Base-by-base conservation (phyloP, 2,329 filamentous ascomycete species). In the Xylogone sp. region DNA sequence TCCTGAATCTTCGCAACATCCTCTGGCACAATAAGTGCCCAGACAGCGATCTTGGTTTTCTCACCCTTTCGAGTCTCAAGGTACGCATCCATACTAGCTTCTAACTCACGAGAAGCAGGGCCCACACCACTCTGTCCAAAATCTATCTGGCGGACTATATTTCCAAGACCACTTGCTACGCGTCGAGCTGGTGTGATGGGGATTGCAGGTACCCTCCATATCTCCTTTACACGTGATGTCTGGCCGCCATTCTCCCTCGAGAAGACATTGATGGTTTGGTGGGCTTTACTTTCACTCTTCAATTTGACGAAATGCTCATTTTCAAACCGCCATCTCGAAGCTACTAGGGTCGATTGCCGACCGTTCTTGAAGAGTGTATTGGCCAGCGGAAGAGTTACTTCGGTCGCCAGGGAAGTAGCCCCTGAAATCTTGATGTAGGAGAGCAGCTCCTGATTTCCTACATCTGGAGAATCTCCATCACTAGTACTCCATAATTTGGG, bases 281-380 rank as follows among this genome's bases (percentile, higher is more conserved):
- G 52, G 10, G 45, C 45, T 46, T 56, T 59, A 16, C 60, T 45
- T 2, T 47, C 45, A 12, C 31, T 44, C 45, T 45, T 55, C 2
- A 56, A 19, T 39, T 53, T 51, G 19, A 43, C n/a, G 20, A 57
- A 59, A 10, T 43, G 34, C 2, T n/a, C 34, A 19, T 48, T 39
- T 21, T 48, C 16, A 2, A 21, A 42, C 24, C 48, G 43, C 75
- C 75, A 79, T 50, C 58, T 66, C 51, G 68, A 73, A 2, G 72
- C 69, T 22, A 78, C 63, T 7, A 89, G 68, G 1, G 83, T 87
- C 2, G 84, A 84, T 1, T 72, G 72, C 21, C 72, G 75, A 44
- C 83, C 86, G 54, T 85, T 93, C 39, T 84, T 80, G 63, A 94
- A 94, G 6, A 90, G 71, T 0, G 90, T 95, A 62, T 90, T 89